Evolutionary conservation across 1,284 basidiomycete genomes (phyloP).

Genomic region (Ustilago loliicola): DNA sequence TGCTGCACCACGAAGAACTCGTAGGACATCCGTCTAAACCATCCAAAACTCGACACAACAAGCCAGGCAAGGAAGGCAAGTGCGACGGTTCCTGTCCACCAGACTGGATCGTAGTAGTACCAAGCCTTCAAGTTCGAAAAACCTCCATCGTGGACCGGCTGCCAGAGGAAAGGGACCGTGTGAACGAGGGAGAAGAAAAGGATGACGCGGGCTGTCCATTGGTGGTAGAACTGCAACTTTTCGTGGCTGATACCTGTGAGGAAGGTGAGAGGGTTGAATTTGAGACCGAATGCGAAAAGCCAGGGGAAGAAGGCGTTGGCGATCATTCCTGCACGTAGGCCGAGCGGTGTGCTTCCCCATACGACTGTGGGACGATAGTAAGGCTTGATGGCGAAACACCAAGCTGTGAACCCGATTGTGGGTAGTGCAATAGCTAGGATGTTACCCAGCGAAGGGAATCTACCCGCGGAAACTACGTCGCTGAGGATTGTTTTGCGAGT

Average conservation of each 20-base stretch:
- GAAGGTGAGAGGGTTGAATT: constrained; percentile 65
- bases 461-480: constrained; percentile 32
- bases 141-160: constrained; percentile 58
- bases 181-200: constrained; percentile 64
- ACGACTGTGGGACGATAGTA: constrained; percentile 55
- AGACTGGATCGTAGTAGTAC: constrained; percentile 50
- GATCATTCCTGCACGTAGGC: constrained; percentile 61
- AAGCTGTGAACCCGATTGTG: constrained; percentile 34
- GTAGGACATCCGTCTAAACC: constrained; percentile 60
- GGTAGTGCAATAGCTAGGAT: constrained; percentile 29
- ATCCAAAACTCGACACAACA: constrained; percentile 46
- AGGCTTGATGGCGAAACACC: constrained; percentile 57
- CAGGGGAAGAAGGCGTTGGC: constrained; percentile 63
- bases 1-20: constrained; percentile 67
- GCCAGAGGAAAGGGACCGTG: constrained; percentile 61
- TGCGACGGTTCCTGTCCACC: constrained; percentile 60
- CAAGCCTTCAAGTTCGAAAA: constrained; percentile 43
- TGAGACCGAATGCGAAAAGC: constrained; percentile 55
- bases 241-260: constrained; percentile 64
- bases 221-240: constrained; percentile 67
- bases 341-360: constrained; percentile 60
- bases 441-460: constrained; percentile 48
- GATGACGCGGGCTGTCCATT: constrained; percentile 60
- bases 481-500: constrained; percentile 24
- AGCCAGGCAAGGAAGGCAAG: constrained; percentile 52